phyloP scores from a whole-genome alignment of 2,329 filamentous ascomycete species.

The Pseudogymnoascus sp. region DNA sequence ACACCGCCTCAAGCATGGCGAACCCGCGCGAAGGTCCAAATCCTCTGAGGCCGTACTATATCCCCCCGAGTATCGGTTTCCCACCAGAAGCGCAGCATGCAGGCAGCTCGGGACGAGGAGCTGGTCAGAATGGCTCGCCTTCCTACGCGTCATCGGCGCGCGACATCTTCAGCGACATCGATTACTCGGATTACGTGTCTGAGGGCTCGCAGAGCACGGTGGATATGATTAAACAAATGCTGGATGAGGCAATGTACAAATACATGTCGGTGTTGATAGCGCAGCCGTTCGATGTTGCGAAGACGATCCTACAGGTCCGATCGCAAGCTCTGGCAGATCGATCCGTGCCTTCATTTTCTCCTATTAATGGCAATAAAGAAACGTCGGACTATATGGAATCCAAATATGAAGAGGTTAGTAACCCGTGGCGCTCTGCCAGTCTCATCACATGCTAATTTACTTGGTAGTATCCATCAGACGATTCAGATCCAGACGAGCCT shows the following conservation, averaged over 20 bases:
- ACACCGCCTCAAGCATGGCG: slow-evolving; percentile 33
- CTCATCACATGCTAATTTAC: slow-evolving; percentile 1
- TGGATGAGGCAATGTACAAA: slow-evolving; percentile 85
- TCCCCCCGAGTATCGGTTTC: slow-evolving; percentile 58
- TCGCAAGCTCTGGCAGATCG: slow-evolving; percentile 36
- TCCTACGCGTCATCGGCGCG: slow-evolving; percentile 62
- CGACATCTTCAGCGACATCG: slow-evolving; percentile 80
- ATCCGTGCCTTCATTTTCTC: slow-evolving; percentile 13
- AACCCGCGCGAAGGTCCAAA: slow-evolving; percentile 45
- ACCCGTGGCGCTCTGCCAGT: background rate
- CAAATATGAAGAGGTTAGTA: slow-evolving; percentile 22
- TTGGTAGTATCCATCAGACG: slow-evolving; percentile 47
- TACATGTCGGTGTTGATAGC: slow-evolving; percentile 83
- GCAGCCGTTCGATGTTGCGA: slow-evolving; percentile 95
- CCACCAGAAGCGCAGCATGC: slow-evolving; percentile 35
- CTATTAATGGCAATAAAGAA: slow-evolving; percentile 18
- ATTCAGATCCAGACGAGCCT: slow-evolving; percentile 69
- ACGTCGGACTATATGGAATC: slow-evolving; percentile 20
- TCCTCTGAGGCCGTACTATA: slow-evolving; percentile 53
- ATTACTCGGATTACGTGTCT: slow-evolving; percentile 80
- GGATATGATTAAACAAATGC: slow-evolving; percentile 64
- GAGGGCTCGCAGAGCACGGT: slow-evolving; percentile 69
- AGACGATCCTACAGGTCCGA: slow-evolving; percentile 79
- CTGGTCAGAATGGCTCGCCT: slow-evolving; percentile 29
- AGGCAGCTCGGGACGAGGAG: slow-evolving; percentile 26